phyloP scores from a whole-genome alignment of 2,329 filamentous ascomycete species.

The Blumeriella jaapii region DNA sequence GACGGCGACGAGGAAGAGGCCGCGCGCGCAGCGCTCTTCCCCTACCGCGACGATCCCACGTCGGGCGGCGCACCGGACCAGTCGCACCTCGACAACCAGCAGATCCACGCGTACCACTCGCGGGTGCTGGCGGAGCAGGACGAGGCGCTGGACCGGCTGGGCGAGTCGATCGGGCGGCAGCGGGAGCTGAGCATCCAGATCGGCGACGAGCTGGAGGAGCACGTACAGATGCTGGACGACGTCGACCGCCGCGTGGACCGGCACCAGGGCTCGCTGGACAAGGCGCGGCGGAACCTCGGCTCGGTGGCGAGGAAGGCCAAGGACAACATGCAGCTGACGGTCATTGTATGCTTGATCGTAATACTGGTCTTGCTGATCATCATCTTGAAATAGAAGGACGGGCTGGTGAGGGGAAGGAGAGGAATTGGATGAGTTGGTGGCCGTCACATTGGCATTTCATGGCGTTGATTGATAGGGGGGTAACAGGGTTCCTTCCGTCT shows the following conservation, averaged over 20 bases:
- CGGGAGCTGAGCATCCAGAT: slow-evolving; percentile 91
- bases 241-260: slow-evolving; percentile 74
- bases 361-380: slow-evolving; percentile 57
- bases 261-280: slow-evolving; percentile 63
- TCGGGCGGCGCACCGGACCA: slow-evolving; percentile 22
- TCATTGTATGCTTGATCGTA: slow-evolving; percentile 58
- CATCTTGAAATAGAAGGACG: slow-evolving; percentile 42
- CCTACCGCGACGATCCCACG: slow-evolving; percentile 58
- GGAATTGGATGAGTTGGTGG: neutral
- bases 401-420: neutral
- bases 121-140: slow-evolving; percentile 82
- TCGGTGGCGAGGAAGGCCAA: slow-evolving; percentile 61
- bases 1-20: slow-evolving; percentile 32
- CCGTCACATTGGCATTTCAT: too few relatives aligned
- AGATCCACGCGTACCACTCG: slow-evolving; percentile 77
- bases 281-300: slow-evolving; percentile 61
- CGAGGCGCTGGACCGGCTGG: slow-evolving; percentile 77
- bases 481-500: too few relatives aligned
- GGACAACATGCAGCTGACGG: slow-evolving; percentile 74
- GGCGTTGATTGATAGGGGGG: too few relatives aligned
- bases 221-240: slow-evolving; percentile 81
- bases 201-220: slow-evolving; percentile 86
- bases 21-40: slow-evolving; percentile 47
- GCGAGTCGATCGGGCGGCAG: slow-evolving; percentile 79
- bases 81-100: slow-evolving; percentile 58